phyloP scores from a whole-genome alignment of 1,139 yeast genomes.

The Geotrichum siamense region DNA sequence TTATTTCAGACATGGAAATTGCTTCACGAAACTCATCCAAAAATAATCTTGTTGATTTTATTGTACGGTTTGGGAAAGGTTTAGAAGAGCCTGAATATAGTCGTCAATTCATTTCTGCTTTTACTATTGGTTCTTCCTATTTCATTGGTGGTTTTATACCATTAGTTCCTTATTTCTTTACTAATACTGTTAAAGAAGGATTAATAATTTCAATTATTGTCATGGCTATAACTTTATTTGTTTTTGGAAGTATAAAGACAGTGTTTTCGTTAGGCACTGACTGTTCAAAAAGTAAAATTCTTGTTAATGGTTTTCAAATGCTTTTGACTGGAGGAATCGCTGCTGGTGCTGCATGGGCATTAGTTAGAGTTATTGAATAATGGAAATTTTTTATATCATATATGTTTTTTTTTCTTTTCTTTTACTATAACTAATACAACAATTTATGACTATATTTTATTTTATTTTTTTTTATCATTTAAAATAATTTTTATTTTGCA shows the following conservation, averaged over 20 bases:
- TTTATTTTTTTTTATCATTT: no score
- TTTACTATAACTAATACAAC: no score
- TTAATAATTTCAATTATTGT: constrained; percentile 66
- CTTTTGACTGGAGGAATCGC: constrained; percentile 88
- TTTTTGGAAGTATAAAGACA: constrained; percentile 83
- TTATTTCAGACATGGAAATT: constrained; percentile 56
- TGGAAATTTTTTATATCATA: background rate
- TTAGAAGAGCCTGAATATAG: constrained; percentile 77
- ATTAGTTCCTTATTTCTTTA: constrained; percentile 70
- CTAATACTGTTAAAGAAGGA: constrained; percentile 64
- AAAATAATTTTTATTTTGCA: no score
- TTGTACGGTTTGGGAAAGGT: constrained; percentile 66
- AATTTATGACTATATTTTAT: no score
- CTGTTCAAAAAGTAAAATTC: constrained; percentile 54
- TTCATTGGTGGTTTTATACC: constrained; percentile 82
- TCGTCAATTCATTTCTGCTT: constrained; percentile 65
- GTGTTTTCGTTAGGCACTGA: constrained; percentile 76
- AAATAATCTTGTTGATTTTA: constrained; percentile 53
- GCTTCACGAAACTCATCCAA: constrained; percentile 37
- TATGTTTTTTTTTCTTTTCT: background rate
- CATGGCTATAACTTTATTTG: constrained; percentile 78
- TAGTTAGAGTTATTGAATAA: constrained; percentile 67
- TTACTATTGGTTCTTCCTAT: constrained; percentile 68
- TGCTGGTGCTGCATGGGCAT: constrained; percentile 94
- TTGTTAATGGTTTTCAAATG: constrained; percentile 84